Evolutionary conservation across 2,329 filamentous ascomycete species (phyloP).

Genomic region (Drechslera avenae): DNA sequence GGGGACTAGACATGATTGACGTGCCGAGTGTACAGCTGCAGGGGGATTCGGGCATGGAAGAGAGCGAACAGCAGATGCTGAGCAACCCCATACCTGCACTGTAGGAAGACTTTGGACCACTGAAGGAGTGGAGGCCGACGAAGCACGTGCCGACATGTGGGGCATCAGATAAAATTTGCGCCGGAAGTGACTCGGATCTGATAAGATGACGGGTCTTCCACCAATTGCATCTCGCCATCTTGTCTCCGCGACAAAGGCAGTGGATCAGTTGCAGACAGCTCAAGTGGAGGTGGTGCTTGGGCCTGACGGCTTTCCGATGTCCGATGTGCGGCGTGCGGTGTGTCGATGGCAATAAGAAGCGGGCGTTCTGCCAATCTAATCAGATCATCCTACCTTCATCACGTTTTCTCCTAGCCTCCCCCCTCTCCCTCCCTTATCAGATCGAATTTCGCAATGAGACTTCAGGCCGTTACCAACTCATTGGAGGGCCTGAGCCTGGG

Average conservation of each 20-base stretch:
- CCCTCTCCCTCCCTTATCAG: constrained; percentile 15
- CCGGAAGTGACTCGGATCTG: constrained; percentile 13
- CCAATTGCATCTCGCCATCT: constrained; percentile 3
- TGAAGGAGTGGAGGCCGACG: background rate
- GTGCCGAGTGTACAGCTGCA: no score
- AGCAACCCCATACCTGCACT: background rate
- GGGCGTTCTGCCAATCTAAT: constrained; percentile 36
- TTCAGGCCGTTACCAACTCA: constrained; percentile 32
- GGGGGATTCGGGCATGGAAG: background rate
- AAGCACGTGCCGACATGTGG: constrained; percentile 1
- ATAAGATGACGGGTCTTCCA: background rate
- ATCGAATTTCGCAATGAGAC: constrained; percentile 36
- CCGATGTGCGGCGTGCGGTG: constrained; percentile 19
- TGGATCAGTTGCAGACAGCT: constrained; percentile 4
- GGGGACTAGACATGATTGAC: no score
- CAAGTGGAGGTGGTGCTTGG: background rate
- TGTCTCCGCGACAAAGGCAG: constrained; percentile 6
- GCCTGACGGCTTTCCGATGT: constrained; percentile 11
- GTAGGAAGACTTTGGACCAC: background rate
- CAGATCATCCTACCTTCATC: constrained; percentile 39
- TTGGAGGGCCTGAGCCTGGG: constrained; percentile 37
- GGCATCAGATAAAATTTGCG: constrained; percentile 19
- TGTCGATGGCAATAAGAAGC: constrained; percentile 13
- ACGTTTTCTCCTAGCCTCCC: constrained; percentile 1
- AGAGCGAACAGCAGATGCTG: background rate